Evolutionary conservation across 208 protist genomes (phyloP).

Genomic region (Wallacemonas sp.): DNA sequence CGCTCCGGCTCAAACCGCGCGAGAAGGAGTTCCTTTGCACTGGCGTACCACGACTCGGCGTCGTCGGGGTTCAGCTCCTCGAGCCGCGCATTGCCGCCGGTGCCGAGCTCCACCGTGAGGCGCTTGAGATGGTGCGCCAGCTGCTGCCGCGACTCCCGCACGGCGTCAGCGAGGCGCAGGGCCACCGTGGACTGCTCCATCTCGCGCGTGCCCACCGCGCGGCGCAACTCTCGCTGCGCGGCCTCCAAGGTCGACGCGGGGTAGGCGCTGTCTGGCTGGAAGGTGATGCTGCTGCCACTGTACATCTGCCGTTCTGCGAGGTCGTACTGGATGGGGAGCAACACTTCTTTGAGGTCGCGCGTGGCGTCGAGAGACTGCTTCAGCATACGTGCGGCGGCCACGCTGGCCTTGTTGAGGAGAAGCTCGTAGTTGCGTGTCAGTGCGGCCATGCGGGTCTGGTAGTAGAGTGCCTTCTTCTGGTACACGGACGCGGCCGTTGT

Average conservation of each 20-base stretch:
- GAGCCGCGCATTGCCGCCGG: slow-evolving; percentile 89
- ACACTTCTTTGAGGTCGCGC: slow-evolving; percentile 29
- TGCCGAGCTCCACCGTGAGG: slow-evolving; percentile 83
- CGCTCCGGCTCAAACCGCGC: slow-evolving; percentile 58
- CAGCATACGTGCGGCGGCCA: slow-evolving; percentile 23
- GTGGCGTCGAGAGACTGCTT: slow-evolving; percentile 26
- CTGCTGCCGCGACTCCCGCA: slow-evolving; percentile 24
- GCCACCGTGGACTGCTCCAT: slow-evolving; percentile 55
- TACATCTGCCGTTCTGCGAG: slow-evolving; percentile 39
- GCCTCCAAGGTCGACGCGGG: slow-evolving; percentile 27
- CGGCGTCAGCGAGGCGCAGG: slow-evolving; percentile 35
- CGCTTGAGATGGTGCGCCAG: slow-evolving; percentile 44
- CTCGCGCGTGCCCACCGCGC: slow-evolving; percentile 68
- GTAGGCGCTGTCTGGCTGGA: slow-evolving; percentile 13
- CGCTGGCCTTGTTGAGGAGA: slow-evolving; percentile 34
- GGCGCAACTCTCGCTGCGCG: slow-evolving; percentile 28
- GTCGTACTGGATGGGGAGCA: slow-evolving; percentile 35
- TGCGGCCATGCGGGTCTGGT: slow-evolving; percentile 93
- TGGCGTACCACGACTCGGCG: slow-evolving; percentile 67
- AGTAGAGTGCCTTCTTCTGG: slow-evolving; percentile 95
- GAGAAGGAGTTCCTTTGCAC: slow-evolving; percentile 60
- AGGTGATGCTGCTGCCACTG: slow-evolving; percentile 9
- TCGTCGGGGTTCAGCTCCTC: slow-evolving; percentile 55
- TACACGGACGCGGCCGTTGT: slow-evolving; percentile 84
- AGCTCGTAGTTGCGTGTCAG: slow-evolving; percentile 83